Evolutionary conservation across 2,329 filamentous ascomycete species (phyloP).

Genomic region (Botrytis medusae): DNA sequence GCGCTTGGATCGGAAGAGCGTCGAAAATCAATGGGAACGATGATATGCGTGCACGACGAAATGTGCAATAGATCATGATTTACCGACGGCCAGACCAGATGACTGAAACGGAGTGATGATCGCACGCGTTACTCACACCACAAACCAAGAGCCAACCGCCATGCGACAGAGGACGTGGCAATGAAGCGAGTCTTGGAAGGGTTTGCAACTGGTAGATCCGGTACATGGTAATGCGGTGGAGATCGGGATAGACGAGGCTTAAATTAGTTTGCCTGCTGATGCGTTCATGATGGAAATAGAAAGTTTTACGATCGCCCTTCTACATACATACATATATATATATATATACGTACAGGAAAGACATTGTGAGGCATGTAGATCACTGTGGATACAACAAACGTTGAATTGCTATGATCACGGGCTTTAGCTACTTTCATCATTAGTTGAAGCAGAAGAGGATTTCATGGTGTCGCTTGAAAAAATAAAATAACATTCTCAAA

Average conservation of each 20-base stretch:
- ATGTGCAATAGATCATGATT: not conserved
- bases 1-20: not conserved
- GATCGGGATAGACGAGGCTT: not conserved
- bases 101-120: not conserved
- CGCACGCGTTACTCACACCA: not conserved
- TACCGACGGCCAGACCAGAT: not conserved
- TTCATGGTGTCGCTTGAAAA: not conserved
- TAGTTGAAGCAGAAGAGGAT: not conserved
- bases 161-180: not conserved
- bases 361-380: not conserved
- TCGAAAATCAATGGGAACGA: not conserved
- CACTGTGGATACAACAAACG: not conserved
- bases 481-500: not conserved
- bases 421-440: not conserved
- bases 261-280: not conserved
- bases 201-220: not conserved
- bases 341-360: not conserved
- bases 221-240: not conserved
- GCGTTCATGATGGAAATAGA: not conserved
- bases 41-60: not conserved
- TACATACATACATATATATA: not conserved
- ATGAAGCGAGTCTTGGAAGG: not conserved
- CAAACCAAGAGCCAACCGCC: not conserved
- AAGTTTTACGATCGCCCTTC: not conserved
- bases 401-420: not conserved